Base-by-base conservation (phyloP, 1,284 basidiomycete species). In the Gomphus bonarii region DNA sequence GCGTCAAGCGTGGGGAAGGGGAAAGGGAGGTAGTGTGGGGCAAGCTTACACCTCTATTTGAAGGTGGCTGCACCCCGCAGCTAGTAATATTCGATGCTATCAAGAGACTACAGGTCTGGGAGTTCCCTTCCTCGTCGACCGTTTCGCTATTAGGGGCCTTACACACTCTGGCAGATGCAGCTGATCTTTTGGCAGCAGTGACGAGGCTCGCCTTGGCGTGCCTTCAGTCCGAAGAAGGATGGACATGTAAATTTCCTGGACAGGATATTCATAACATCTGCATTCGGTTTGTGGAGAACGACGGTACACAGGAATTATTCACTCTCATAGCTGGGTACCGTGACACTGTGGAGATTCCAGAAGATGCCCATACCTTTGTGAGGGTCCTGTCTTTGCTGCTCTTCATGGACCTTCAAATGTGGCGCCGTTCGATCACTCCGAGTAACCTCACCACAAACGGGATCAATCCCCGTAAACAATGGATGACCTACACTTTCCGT, bases 121-220 rank as follows among this genome's bases (percentile, higher is more conserved):
- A 16, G 28, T 42, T 38, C 22, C 38, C 52, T 8, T 54, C 36
- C 11, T 40, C 18, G 6, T 14, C 22, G 22, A 44, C 14, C 14
- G 22, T n/a, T 43, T 28, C 18, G 20, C 16, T 38, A 14, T 30
- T 48, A 22, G 14, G 31, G 7, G 14, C 31, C 33, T 25, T 51
- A 22, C 36, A 36, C n/a, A 28, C 12, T 25, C 16, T 54, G 20
- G 28, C 22, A 12, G 22, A n/a, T 28, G 52, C 36, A 10, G 71
- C 75, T 2, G 64, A 62, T 9, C 64, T 74, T 5, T 64, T 87
- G 40, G 67, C 71, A 2, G 72, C 79, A 8, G 75, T 69, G 0
- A 72, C 85, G n/a, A 78, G 82, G 3, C 68, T 88, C 2, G 85
- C 81, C 77, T 64, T 86, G 1, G 75, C 81, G 1, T 84, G 81